Percentiles rank a stretch among this genome's conserved stretches.
Evolutionary conservation across 192 early-diverging fungal genomes (phyloP).

Genomic region (Backusella mclennaniae): DNA sequence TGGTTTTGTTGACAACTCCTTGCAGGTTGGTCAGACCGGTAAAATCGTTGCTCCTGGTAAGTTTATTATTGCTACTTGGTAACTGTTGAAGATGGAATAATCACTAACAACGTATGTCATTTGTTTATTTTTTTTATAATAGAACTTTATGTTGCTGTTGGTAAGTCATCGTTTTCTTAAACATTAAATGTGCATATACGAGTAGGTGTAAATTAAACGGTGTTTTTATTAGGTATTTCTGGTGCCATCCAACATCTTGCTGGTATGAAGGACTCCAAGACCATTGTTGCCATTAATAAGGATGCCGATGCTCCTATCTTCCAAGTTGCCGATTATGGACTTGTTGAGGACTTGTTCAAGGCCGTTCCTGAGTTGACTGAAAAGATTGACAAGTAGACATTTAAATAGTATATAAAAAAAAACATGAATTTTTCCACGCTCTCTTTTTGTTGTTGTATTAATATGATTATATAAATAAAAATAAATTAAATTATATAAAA

Average conservation of each 20-base stretch:
- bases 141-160: conserved; percentile 92
- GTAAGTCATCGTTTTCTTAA: conserved; percentile 33
- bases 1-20: conserved; percentile 92
- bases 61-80: background rate
- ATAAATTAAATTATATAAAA: background rate
- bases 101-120: background rate
- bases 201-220: background rate
- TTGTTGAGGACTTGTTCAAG: conserved; percentile 93
- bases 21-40: conserved; percentile 98
- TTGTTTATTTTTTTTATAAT: background rate
- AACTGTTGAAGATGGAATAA: background rate
- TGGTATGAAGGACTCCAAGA: conserved; percentile 99
- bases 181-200: background rate
- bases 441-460: conserved; percentile 4
- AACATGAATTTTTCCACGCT: conserved; percentile 4
- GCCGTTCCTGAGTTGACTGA: conserved; percentile 90
- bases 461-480: background rate
- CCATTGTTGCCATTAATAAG: conserved; percentile 98
- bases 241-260: conserved; percentile 98
- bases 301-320: conserved; percentile 98
- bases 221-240: conserved; percentile 58
- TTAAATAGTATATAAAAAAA: background rate
- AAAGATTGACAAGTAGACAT: conserved; percentile 46
- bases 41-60: conserved; percentile 93
- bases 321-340: conserved; percentile 95